A percentile compares a stretch with the other conserved stretches of the same genome.
Evolutionary conservation across 441 rosid genomes (phyloP).

Genomic region (Erodium texanum): DNA sequence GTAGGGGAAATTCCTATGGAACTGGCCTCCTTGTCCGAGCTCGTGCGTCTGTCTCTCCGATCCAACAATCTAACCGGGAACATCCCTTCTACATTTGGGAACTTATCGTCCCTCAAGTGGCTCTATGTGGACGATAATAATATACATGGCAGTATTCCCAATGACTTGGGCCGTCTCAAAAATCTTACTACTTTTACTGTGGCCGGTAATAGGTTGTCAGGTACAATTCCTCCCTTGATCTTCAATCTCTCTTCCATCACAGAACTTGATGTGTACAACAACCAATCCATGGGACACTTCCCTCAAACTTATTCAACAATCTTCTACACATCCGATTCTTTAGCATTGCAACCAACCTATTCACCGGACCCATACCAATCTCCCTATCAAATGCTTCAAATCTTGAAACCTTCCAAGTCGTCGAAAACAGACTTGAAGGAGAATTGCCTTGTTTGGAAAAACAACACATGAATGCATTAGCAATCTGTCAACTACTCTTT

Average conservation of each 20-base stretch:
- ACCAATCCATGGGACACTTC: constrained; percentile 21
- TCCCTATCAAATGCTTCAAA: constrained; percentile 23
- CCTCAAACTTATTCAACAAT: constrained; percentile 10
- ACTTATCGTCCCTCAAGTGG: constrained; percentile 13
- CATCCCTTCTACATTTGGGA: constrained; percentile 7
- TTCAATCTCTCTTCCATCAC: constrained; percentile 21
- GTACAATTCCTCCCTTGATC: constrained; percentile 22
- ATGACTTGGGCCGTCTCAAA: constrained; percentile 12
- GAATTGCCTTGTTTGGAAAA: constrained; percentile 2
- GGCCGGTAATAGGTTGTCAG: not conserved
- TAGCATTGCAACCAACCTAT: not conserved
- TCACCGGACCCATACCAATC: constrained; percentile 21
- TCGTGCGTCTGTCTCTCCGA: not conserved
- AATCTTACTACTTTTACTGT: not conserved
- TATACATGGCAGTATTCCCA: constrained; percentile 19
- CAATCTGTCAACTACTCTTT: constrained; percentile 22
- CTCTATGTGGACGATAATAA: not conserved
- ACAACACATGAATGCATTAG: constrained; percentile 9
- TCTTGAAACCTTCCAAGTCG: not conserved
- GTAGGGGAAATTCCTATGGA: constrained; percentile 5
- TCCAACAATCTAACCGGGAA: not conserved
- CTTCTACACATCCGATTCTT: constrained; percentile 14
- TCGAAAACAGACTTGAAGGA: constrained; percentile 2
- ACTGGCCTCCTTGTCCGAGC: not conserved
- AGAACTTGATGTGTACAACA: not conserved